phyloP scores from a whole-genome alignment of 345 rosid species.

The Citrus trifoliata region DNA sequence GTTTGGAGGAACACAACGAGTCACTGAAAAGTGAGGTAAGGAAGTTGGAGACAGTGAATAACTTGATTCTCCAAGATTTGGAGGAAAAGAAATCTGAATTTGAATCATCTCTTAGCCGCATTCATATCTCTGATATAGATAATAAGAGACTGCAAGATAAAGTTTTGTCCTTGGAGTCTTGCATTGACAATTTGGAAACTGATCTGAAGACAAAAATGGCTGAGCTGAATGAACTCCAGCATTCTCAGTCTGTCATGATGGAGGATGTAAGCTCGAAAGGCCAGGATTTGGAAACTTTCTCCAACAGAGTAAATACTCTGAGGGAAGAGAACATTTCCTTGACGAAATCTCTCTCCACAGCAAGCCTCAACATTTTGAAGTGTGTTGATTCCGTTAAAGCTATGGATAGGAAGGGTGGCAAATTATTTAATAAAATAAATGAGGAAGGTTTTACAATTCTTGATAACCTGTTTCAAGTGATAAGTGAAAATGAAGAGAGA shows the following conservation, averaged over 20 bases:
- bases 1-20: constrained; percentile 34
- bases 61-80: constrained; percentile 41
- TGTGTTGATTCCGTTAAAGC: constrained; percentile 28
- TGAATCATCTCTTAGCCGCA: constrained; percentile 29
- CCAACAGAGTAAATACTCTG: constrained; percentile 31
- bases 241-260: constrained; percentile 38
- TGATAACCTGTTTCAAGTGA: constrained; percentile 44
- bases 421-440: constrained; percentile 20
- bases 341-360: constrained; percentile 29
- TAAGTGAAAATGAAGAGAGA: constrained; percentile 43
- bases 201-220: constrained; percentile 49
- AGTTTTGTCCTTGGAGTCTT: constrained; percentile 44
- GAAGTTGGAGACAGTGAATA: constrained; percentile 36
- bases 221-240: constrained; percentile 43
- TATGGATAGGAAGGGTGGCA: constrained; percentile 16
- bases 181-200: constrained; percentile 40
- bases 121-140: constrained; percentile 28
- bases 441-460: constrained; percentile 30
- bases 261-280: constrained; percentile 43
- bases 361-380: constrained; percentile 33
- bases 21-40: constrained; percentile 29
- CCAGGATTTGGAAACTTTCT: constrained; percentile 37
- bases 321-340: constrained; percentile 41
- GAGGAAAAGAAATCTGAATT: constrained; percentile 41
- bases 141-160: constrained; percentile 39